Percentiles rank a stretch among this genome's conserved stretches.
Evolutionary conservation across 2,329 filamentous ascomycete species (phyloP).

Genomic region (Penicillium sp.): DNA sequence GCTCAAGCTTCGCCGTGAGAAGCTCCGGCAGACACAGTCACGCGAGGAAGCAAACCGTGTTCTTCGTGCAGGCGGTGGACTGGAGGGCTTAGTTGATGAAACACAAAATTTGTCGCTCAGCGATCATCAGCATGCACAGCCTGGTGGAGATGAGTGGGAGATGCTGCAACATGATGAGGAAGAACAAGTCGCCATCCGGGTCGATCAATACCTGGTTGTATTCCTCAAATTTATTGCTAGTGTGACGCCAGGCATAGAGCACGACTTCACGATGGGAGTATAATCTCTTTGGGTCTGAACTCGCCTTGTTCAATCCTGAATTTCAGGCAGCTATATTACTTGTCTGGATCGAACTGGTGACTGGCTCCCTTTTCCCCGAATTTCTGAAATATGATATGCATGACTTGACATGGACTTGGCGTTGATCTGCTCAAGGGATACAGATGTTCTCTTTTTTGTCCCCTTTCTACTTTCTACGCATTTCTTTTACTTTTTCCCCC

Average conservation of each 20-base stretch:
- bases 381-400: constrained; percentile 18
- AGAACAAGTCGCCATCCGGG: constrained; percentile 50
- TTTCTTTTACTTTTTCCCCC: not conserved
- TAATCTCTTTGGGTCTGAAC: constrained; percentile 43
- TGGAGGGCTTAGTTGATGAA: constrained; percentile 85
- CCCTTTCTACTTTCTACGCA: not conserved
- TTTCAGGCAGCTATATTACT: not conserved
- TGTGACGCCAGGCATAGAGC: constrained; percentile 94
- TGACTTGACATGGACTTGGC: constrained; percentile 23
- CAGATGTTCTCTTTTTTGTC: not conserved
- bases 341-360: not conserved
- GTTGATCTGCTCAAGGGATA: constrained; percentile 18
- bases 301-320: not conserved
- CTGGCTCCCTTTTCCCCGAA: not conserved
- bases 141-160: constrained; percentile 63
- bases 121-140: constrained; percentile 34
- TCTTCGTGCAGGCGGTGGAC: constrained; percentile 49
- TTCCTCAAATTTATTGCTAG: constrained; percentile 71
- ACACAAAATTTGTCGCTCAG: constrained; percentile 64
- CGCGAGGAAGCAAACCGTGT: constrained; percentile 31
- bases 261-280: constrained; percentile 96
- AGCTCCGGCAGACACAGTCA: constrained; percentile 64
- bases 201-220: constrained; percentile 54
- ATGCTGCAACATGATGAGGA: constrained; percentile 54
- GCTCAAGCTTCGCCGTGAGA: constrained; percentile 81